A percentile compares a stretch with the other conserved stretches of the same genome.
Evolutionary conservation across 73 alveolate species (phyloP).

Genomic region (Diophrys sp.): DNA sequence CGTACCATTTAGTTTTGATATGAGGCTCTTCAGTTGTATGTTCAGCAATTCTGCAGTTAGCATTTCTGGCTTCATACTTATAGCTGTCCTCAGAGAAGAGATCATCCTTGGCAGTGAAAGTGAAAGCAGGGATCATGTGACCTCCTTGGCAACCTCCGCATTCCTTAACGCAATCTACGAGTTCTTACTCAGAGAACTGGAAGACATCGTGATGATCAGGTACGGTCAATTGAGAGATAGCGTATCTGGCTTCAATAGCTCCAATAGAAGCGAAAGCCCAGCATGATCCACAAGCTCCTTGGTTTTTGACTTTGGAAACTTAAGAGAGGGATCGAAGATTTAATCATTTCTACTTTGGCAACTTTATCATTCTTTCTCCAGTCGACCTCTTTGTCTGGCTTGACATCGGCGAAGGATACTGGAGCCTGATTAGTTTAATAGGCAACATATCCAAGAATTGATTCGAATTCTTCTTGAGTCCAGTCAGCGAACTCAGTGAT

Average conservation of each 20-base stretch:
- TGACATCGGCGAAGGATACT: neutral
- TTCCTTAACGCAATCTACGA: slow-evolving; percentile 52
- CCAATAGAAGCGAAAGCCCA: slow-evolving; percentile 71
- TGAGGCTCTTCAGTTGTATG: slow-evolving; percentile 4
- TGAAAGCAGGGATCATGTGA: neutral
- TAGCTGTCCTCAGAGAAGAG: slow-evolving; percentile 10
- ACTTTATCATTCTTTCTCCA: slow-evolving; percentile 18
- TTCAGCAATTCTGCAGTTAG: slow-evolving; percentile 3
- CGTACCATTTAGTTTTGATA: slow-evolving; percentile 24
- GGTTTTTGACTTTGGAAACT: slow-evolving; percentile 55
- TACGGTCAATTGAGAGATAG: slow-evolving; percentile 15
- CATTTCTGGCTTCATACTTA: slow-evolving; percentile 33
- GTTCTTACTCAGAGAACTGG: slow-evolving; percentile 62
- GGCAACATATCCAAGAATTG: slow-evolving; percentile 5
- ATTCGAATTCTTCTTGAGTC: slow-evolving; percentile 55
- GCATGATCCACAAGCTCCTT: slow-evolving; percentile 71
- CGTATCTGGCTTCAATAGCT: slow-evolving; percentile 38
- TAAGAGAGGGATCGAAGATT: slow-evolving; percentile 4
- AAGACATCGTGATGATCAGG: neutral
- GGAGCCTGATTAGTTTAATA: neutral
- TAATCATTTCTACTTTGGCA: too few relatives aligned
- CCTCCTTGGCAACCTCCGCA: slow-evolving; percentile 49
- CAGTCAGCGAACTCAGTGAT: slow-evolving; percentile 60
- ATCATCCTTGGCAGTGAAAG: slow-evolving; percentile 11
- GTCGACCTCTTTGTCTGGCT: slow-evolving; percentile 1